Conservation (phyloP, 2,329 filamentous ascomycete species). For the Helotiales sp. region DNA sequence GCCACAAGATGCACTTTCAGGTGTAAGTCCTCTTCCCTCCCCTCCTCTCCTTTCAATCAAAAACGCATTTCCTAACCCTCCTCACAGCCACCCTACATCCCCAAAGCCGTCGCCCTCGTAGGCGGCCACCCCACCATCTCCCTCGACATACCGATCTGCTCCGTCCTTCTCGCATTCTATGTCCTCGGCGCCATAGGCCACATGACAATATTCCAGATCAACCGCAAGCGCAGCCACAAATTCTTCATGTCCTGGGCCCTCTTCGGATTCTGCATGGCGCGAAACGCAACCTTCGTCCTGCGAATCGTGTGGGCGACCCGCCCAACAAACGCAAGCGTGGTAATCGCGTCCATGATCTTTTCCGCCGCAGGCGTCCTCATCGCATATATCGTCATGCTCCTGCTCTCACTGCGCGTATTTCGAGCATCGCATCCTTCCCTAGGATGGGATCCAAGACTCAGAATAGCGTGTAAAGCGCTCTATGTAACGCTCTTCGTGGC, state of each 20-base stretch:
- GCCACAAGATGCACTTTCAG: not conserved
- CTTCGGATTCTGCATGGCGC: slow-evolving; percentile 62
- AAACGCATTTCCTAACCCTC: not conserved
- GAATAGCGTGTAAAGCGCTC: not conserved
- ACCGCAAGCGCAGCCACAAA: slow-evolving; percentile 56
- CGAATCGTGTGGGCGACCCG: slow-evolving; percentile 64
- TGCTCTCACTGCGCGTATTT: not conserved
- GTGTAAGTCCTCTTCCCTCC: not conserved
- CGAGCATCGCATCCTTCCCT: not conserved
- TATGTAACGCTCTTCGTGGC: not conserved
- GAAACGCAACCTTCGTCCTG: slow-evolving; percentile 52
- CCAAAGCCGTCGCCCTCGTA: not conserved
- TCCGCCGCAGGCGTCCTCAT: not conserved
- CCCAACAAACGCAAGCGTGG: slow-evolving; percentile 18
- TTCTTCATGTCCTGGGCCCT: slow-evolving; percentile 62
- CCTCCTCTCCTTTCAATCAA: not conserved
- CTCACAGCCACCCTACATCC: slow-evolving; percentile 2
- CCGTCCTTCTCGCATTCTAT: slow-evolving; percentile 66
- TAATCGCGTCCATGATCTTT: slow-evolving; percentile 23
- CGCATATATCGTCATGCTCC: not conserved
- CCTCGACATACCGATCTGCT: slow-evolving; percentile 67
- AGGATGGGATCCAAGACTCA: not conserved
- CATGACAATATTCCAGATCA: slow-evolving; percentile 60
- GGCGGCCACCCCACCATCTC: slow-evolving; percentile 51
- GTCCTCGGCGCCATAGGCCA: slow-evolving; percentile 54